Evolutionary conservation across 2,329 filamentous ascomycete species (phyloP), one percentile per base, ranked within the genome.

Genomic region (Exophiala lecanii-corni): DNA sequence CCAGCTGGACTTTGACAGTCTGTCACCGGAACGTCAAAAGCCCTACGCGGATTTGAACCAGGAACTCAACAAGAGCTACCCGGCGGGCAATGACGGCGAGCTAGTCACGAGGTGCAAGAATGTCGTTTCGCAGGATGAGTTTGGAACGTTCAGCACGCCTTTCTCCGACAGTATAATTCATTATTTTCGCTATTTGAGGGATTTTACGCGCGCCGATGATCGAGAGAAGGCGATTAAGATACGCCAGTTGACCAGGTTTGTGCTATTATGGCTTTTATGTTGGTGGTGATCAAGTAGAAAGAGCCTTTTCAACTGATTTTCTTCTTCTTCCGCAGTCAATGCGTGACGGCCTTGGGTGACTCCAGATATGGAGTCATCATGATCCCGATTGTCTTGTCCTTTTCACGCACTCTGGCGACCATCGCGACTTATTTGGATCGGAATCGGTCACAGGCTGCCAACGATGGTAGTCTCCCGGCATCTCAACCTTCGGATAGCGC

Each of bases 401-500:
- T 94, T 40, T 91, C 86, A 21, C 81, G 84, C 54, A 80, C 87
- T 5, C 77, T 96, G 17, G 84, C 87, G 6, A 82, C 83, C 53
- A 75, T 96, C 43, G 89, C 89, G 18, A 87, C 95, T 70, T 84
- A 80, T 39, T 74, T 96, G 28, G 88, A 91, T 62, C 84, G 83
- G 50, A 79, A 81, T 41, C 89, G 89, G 0, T 83, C 92, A 49
- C 70, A 96, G 34, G 82, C 85, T 37, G 59, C 43, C 63, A 65
- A 45, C 57, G 59, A n/a, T 26, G 23, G 23, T 6, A 26, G 6
- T 55, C 59, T 34, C 60, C 64, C 21, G 72, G 73, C 6, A 17
- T 32, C 39, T 10, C 33, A 45, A 16, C 34, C 41, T 16, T 28
- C 44, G 6, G 75, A 76, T 25, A 74, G 78, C 41, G 82, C 81